phyloP scores from a whole-genome alignment of 2,329 filamentous ascomycete species.

The Ophioceras dolichostomum region DNA sequence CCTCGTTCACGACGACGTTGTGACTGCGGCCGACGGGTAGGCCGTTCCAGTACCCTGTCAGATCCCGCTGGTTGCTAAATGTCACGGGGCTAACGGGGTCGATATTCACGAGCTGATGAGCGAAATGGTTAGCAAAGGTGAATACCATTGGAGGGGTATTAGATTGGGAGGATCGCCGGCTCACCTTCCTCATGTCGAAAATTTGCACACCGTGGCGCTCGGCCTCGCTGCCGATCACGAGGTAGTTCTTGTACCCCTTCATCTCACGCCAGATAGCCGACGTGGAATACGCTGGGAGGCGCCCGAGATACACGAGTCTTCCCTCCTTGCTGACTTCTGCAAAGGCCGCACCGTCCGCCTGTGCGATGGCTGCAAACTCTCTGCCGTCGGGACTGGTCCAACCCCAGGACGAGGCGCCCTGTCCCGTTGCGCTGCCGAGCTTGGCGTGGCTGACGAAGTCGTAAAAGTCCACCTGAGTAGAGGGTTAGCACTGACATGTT shows the following conservation, averaged over 20 bases:
- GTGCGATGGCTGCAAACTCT: conserved; percentile 41
- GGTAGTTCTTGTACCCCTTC: conserved; percentile 22
- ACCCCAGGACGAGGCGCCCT: conserved; percentile 15
- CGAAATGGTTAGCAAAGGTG: not conserved
- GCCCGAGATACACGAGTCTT: conserved; percentile 38
- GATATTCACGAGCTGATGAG: conserved; percentile 28
- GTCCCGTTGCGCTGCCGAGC: conserved; percentile 1
- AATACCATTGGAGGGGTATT: not conserved
- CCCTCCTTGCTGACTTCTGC: conserved; percentile 36
- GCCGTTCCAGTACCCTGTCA: not conserved
- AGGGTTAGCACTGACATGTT: no score
- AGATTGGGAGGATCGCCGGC: not conserved
- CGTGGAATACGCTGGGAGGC: conserved; percentile 28
- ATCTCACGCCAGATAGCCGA: conserved; percentile 36
- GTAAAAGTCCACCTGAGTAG: conserved; percentile 3
- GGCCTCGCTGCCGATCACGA: conserved; percentile 27
- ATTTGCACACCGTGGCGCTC: conserved; percentile 44
- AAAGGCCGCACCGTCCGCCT: conserved; percentile 41
- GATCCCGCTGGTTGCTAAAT: conserved; percentile 1
- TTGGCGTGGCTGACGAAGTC: conserved; percentile 3
- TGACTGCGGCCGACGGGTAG: conserved; percentile 3
- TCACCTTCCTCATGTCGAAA: conserved; percentile 48
- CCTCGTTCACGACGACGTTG: conserved; percentile 7
- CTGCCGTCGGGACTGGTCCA: conserved; percentile 39
- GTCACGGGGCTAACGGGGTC: conserved; percentile 22